These are phyloP conservation scores for Candida khao-thaluensis DNA, from an alignment of 805 yeast genomes.

Conservation along the genomic window DNA sequence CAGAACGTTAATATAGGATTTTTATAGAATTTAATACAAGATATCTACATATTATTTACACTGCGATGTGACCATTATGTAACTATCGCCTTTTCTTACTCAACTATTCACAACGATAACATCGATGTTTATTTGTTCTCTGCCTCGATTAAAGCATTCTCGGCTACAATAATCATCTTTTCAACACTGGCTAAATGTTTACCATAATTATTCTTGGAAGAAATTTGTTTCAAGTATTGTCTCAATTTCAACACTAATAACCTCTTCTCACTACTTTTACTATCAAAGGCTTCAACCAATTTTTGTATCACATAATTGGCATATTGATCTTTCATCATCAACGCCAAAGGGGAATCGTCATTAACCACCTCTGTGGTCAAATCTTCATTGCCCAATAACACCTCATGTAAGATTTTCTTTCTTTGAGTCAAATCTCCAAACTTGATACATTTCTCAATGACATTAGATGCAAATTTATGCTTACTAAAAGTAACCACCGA, in stretches of 20 bases:
- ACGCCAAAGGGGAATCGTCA: constrained; percentile 70
- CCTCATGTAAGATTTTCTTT: constrained; percentile 59
- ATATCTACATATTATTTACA: constrained; percentile 7
- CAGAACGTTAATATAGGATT: background rate
- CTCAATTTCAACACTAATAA: constrained; percentile 71
- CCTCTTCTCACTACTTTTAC: constrained; percentile 60
- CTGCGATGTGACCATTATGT: too few relatives aligned
- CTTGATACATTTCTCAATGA: constrained; percentile 89
- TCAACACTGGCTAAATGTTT: constrained; percentile 84
- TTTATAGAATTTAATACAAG: constrained; percentile 5
- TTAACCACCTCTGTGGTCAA: constrained; percentile 46
- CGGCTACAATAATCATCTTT: constrained; percentile 60
- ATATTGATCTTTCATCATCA: constrained; percentile 97
- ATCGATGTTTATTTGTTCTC: too few relatives aligned
- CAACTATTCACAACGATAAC: too few relatives aligned
- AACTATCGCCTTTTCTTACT: too few relatives aligned
- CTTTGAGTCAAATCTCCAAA: constrained; percentile 67
- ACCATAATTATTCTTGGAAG: constrained; percentile 63
- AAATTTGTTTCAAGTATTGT: constrained; percentile 74
- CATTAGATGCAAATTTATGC: constrained; percentile 97
- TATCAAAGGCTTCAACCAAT: constrained; percentile 74
- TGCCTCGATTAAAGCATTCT: constrained; percentile 44
- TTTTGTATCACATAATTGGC: constrained; percentile 98
- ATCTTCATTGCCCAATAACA: constrained; percentile 54
- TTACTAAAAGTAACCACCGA: constrained; percentile 81